phyloP scores from a whole-genome alignment of 805 yeast species.

The Yamadazyma endophytica region DNA sequence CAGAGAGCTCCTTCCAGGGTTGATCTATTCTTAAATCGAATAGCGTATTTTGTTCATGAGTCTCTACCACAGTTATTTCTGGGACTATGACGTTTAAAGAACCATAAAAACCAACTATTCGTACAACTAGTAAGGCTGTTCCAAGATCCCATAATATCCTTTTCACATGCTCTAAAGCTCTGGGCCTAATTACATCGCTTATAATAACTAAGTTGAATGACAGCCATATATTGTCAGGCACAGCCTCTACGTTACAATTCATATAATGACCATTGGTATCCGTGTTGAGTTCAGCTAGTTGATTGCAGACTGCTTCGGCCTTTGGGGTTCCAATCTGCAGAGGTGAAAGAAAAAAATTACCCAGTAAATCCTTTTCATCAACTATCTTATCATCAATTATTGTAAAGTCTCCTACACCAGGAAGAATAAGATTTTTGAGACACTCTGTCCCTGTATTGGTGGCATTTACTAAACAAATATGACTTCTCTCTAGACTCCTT shows the following conservation, averaged over 20 bases:
- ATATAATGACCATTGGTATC: slow-evolving; percentile 45
- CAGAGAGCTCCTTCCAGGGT: slow-evolving; percentile 69
- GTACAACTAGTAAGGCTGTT: slow-evolving; percentile 53
- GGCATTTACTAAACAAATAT: slow-evolving; percentile 58
- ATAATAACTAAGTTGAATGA: slow-evolving; percentile 49
- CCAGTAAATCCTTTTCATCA: slow-evolving; percentile 40
- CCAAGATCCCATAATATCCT: slow-evolving; percentile 35
- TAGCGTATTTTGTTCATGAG: slow-evolving; percentile 60
- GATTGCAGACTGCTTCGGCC: slow-evolving; percentile 35
- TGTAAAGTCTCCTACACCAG: slow-evolving; percentile 63
- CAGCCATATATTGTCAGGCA: slow-evolving; percentile 35
- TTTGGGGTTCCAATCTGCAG: slow-evolving; percentile 40
- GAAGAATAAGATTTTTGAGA: slow-evolving; percentile 72
- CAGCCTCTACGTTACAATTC: slow-evolving; percentile 9
- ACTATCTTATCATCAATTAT: slow-evolving; percentile 45
- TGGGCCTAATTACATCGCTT: slow-evolving; percentile 21
- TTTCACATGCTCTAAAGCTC: slow-evolving; percentile 22
- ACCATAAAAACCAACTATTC: slow-evolving; percentile 65
- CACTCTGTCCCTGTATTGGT: slow-evolving; percentile 61
- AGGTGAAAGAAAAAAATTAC: slow-evolving; percentile 58
- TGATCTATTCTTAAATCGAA: slow-evolving; percentile 63
- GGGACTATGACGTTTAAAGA: slow-evolving; percentile 45
- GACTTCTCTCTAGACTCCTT: slow-evolving; percentile 47
- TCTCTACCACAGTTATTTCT: slow-evolving; percentile 67
- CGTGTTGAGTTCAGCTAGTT: slow-evolving; percentile 55